Base-by-base conservation (phyloP, 2,329 filamentous ascomycete genomes). In the Colletotrichum lini region DNA sequence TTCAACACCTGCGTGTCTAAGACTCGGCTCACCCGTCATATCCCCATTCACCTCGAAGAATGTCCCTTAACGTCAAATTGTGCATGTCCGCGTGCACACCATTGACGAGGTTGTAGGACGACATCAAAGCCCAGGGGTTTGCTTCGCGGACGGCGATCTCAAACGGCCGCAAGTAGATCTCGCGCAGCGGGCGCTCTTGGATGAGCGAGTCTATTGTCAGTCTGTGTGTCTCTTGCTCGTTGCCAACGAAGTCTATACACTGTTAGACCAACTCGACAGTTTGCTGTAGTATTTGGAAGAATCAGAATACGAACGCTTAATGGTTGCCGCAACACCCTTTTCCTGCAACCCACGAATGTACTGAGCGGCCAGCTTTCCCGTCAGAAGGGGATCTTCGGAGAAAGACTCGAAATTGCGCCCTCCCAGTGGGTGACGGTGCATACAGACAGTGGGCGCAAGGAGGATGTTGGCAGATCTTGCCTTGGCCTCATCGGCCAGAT, bases 391-490 rank as follows among this genome's bases (percentile, higher is more conserved):
- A 75, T 96, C 94, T 79, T 96, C 94, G 0, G 93, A 94, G 79
- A 95, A 96, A 0, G 93, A 95, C 81, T 97, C 94, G 75, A 96
- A 97, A 74, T 95, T 95, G 71, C 94, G 88, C 21, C 94, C 94
- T n/a, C 94, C 94, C 0, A 96, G 86, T 0, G 94, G 94, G 60
- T 93, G 93, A 18, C 94, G 89, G 77, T 96, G 94, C 85, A 94
- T 92, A 82, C 94, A 95, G 44, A 95, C 91, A 0, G 93, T 95
- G 2, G 93, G 93, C 0, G 91, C 93, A 10, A 96, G 86, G 5
- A 95, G 84, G 44, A 95, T 88, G 71, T 94, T 88, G 38, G 92
- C 91, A 7, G 92, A 93, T 77, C 93, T 91, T 21, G 93, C 92
- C 76, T 90, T 92, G 30, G 88, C 86, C 80, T 96, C 93, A 15